Percentiles rank a stretch among this genome's conserved stretches.
phyloP scores from a whole-genome alignment of 257 asterid species.

The Haberlea rhodopensis region DNA sequence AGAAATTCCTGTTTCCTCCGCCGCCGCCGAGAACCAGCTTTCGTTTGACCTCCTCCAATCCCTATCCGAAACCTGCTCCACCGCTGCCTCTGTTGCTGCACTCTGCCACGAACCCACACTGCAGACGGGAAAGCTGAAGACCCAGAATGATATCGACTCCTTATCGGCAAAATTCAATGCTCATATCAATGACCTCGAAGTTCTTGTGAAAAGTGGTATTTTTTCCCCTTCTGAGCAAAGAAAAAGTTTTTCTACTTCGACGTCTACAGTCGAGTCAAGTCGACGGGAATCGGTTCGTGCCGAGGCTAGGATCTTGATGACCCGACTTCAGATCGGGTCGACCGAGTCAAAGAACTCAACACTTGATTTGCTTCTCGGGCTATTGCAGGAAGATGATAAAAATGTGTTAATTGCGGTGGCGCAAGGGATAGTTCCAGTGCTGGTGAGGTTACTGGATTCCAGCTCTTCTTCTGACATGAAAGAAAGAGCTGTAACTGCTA shows the following conservation, averaged over 20 bases:
- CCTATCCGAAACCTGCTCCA: constrained; percentile 45
- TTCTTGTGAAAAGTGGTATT: constrained; percentile 51
- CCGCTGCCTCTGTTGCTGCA: constrained; percentile 32
- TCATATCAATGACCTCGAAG: constrained; percentile 64
- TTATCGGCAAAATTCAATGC: constrained; percentile 55
- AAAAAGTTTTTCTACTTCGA: constrained; percentile 23
- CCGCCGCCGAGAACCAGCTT: constrained; percentile 34
- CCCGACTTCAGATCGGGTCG: constrained; percentile 92
- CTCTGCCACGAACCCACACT: constrained; percentile 22
- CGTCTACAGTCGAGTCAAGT: constrained; percentile 26
- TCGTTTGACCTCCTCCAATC: constrained; percentile 58
- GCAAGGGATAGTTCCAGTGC: constrained; percentile 79
- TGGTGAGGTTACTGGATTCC: constrained; percentile 68
- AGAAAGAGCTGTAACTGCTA: constrained; percentile 63
- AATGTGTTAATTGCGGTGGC: constrained; percentile 70
- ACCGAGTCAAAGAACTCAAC: constrained; percentile 64
- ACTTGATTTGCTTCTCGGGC: constrained; percentile 63
- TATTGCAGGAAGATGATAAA: constrained; percentile 75
- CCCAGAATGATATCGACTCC: constrained; percentile 77
- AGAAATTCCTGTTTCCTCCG: constrained; percentile 34
- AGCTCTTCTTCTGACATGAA: constrained; percentile 61
- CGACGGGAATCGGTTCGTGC: constrained; percentile 55
- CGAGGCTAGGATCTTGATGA: constrained; percentile 61
- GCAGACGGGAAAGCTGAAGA: constrained; percentile 64
- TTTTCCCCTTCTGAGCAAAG: constrained; percentile 17